Evolutionary conservation across 441 rosid genomes (phyloP).

Genomic region (Aleurites moluccanus): DNA sequence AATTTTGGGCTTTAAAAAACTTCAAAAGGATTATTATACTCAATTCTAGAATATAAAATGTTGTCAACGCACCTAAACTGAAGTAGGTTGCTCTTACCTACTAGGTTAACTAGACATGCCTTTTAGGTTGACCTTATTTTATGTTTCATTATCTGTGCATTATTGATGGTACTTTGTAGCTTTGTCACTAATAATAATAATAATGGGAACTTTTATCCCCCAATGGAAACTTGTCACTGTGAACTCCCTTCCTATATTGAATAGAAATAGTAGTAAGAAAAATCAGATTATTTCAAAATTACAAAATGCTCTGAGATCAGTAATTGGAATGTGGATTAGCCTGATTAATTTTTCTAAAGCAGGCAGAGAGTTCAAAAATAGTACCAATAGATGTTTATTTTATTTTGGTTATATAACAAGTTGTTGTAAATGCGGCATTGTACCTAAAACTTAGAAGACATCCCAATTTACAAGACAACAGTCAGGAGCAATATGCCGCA

Average conservation of each 20-base stretch:
- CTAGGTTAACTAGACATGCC: not conserved
- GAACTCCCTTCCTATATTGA: not conserved
- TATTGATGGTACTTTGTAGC: not conserved
- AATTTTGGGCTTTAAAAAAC: not conserved
- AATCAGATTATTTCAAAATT: not conserved
- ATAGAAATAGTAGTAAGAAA: not conserved
- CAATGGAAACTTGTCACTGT: not conserved
- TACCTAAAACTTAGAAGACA: constrained; percentile 58
- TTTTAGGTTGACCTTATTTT: not conserved
- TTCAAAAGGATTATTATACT: not conserved
- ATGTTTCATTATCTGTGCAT: not conserved
- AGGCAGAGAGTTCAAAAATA: not conserved
- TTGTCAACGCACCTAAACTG: not conserved
- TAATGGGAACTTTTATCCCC: not conserved
- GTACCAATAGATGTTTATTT: not conserved
- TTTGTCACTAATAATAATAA: not conserved
- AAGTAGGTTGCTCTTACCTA: not conserved
- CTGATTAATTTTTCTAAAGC: not conserved
- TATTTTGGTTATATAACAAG: constrained; percentile 39
- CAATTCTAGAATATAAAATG: not conserved
- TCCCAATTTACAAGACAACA: constrained; percentile 36
- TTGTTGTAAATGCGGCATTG: constrained; percentile 56
- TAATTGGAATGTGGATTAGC: not conserved
- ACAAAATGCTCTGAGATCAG: not conserved
- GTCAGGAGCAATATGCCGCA: constrained; percentile 52